Conservation (phyloP, 768 basidiomycete species). For the Guyanaporus albipodus region DNA sequence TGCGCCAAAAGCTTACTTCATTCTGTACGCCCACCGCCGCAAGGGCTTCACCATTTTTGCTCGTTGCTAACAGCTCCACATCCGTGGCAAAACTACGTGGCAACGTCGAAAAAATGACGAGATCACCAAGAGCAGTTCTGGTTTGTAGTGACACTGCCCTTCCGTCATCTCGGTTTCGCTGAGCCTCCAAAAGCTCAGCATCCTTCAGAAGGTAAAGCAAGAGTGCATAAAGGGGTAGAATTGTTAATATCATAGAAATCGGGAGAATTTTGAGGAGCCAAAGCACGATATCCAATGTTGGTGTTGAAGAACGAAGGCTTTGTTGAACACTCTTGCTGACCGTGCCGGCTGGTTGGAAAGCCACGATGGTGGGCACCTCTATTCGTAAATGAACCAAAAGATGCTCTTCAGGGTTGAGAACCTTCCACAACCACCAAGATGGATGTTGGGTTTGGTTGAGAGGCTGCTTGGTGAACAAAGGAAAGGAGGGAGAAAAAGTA, state of each 20-base stretch:
- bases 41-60: slow-evolving; percentile 59
- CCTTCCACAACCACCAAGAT: slow-evolving; percentile 71
- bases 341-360: slow-evolving; percentile 48
- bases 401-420: slow-evolving; percentile 65
- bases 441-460: slow-evolving; percentile 39
- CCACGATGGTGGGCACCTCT: slow-evolving; percentile 74
- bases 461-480: slow-evolving; percentile 33
- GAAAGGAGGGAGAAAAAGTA: slow-evolving; percentile 21
- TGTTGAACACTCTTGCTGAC: slow-evolving; percentile 23
- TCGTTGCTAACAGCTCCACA: slow-evolving; percentile 74
- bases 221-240: slow-evolving; percentile 66
- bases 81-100: slow-evolving; percentile 82
- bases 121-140: slow-evolving; percentile 34
- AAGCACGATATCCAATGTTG: slow-evolving; percentile 53
- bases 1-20: slow-evolving; percentile 69
- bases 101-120: slow-evolving; percentile 61
- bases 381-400: slow-evolving; percentile 71
- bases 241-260: slow-evolving; percentile 79
- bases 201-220: slow-evolving; percentile 87
- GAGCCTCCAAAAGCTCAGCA: slow-evolving; percentile 85
- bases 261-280: slow-evolving; percentile 83
- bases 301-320: slow-evolving; percentile 42
- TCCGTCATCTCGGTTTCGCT: slow-evolving; percentile 56
- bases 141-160: slow-evolving; percentile 32
- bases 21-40: slow-evolving; percentile 76